Evolutionary conservation across 306 rosid genomes (phyloP).

Genomic region (Alnus glutinosa): DNA sequence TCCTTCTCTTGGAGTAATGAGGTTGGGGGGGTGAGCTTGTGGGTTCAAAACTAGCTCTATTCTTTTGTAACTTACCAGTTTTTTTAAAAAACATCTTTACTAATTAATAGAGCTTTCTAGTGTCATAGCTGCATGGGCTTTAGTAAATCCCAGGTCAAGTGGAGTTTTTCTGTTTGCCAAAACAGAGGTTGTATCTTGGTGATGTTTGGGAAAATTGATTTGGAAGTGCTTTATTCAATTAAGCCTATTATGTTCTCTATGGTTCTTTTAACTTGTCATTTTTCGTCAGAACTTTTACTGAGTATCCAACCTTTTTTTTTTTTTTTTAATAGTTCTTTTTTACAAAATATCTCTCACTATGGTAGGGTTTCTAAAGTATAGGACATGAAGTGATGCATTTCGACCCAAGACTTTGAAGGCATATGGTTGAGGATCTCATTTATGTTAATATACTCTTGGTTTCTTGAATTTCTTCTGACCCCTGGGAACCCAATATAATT

Average conservation of each 20-base stretch:
- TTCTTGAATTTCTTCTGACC: not conserved
- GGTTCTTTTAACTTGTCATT: not conserved
- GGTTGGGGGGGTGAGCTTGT: no score
- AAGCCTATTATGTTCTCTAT: not conserved
- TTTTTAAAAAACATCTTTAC: no score
- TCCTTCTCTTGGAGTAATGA: not conserved
- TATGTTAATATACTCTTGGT: not conserved
- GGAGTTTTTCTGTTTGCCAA: not conserved
- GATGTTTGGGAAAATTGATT: not conserved
- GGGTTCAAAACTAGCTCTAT: no score
- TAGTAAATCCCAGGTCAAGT: not conserved
- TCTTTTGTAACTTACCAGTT: not conserved
- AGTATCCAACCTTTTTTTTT: not conserved
- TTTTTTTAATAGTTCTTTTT: not conserved
- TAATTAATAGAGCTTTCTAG: no score
- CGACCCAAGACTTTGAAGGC: not conserved
- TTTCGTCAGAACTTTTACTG: not conserved
- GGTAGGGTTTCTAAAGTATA: conserved; percentile 2
- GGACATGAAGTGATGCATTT: conserved; percentile 1
- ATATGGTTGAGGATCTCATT: not conserved
- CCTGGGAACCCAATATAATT: conserved; percentile 24
- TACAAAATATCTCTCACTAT: not conserved
- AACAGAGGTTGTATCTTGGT: not conserved
- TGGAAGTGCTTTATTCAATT: not conserved
- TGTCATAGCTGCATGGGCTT: no score